Evolutionary conservation across 495 filamentous ascomycete genomes (phyloP).

Genomic region (Penicillium argentinense): DNA sequence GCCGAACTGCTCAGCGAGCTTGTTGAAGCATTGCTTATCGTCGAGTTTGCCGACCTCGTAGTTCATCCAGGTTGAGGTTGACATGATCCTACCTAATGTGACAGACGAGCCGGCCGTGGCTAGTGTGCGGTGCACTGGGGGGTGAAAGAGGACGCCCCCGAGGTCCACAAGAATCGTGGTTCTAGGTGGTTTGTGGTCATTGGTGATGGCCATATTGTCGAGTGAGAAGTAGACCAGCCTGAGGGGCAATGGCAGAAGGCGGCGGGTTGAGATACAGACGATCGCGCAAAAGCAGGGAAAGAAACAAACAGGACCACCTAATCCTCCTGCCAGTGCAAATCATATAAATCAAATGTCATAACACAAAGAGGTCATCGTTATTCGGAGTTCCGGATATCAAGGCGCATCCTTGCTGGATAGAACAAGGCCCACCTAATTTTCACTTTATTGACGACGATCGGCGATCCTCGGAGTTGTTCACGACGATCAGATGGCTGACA

Average conservation of each 20-base stretch:
- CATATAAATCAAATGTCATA: background rate
- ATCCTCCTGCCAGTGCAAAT: background rate
- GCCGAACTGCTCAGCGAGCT: constrained; percentile 2
- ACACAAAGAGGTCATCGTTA: background rate
- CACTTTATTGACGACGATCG: background rate
- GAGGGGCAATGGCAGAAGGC: background rate
- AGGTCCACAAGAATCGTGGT: too few species aligned
- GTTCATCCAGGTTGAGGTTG: constrained; percentile 6
- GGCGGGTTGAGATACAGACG: background rate
- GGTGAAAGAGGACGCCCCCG: constrained; percentile 1
- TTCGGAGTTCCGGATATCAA: background rate
- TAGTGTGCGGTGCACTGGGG: background rate
- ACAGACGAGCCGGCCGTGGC: background rate
- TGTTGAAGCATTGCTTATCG: constrained; percentile 3
- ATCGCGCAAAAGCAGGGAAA: background rate
- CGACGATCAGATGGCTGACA: background rate
- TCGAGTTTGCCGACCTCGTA: constrained; percentile 8
- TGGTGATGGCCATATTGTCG: background rate
- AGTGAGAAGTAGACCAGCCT: background rate
- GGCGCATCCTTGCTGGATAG: background rate
- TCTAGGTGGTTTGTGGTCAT: background rate
- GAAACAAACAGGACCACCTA: background rate
- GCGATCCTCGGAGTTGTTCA: background rate
- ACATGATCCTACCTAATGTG: background rate
- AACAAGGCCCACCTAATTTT: background rate